Evolutionary conservation across 306 rosid genomes (phyloP), one percentile per base, ranked within the genome.

Genomic region (Prunus mume): DNA sequence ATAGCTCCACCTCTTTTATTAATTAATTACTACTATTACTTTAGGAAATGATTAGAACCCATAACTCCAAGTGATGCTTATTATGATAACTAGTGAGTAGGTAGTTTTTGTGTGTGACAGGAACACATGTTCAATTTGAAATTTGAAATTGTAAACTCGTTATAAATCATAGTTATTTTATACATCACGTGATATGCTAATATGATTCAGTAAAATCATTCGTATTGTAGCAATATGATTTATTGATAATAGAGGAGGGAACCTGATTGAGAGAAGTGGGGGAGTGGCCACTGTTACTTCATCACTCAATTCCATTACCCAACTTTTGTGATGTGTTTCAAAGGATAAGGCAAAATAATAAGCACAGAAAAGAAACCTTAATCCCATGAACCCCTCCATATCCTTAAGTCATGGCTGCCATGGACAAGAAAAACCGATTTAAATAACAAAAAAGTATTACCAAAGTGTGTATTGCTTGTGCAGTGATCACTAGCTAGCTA

Each of bases 231-330:
- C 43, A 7, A 38, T 38, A 38, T 38, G 9, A 14, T 20, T 57
- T 20, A 0, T n/a, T n/a, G 63, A 57, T 12, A 57, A 11, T 22
- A 20, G 15, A 27, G 63, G 15, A 9, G 3, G 6, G 62, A 28
- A 57, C 7, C 15, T 22, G 30, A 57, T 57, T 7, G 7, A 57
- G 30, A 57, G 28, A 57, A 57, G 15, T 20, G 57, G 32, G 15
- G 61, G 50, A 85, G 79, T 88, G 86, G 86, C 80, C 80, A 79
- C 76, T 74, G 25, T 76, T 75, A 66, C 62, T 75, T 68, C 65
- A 25, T 77, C 83, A 78, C 83, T 78, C 9, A 38, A 38, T 38
- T 74, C 27, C 71, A 45, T 14, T 25, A 65, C n/a, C 58, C n/a
- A 28, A 60, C 71, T 20, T 65, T 79, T 72, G 38, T 30, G 45